These are phyloP conservation scores for Phaffomyces opuntiae DNA, from an alignment of 805 yeast species.

Conservation along the genomic window DNA sequence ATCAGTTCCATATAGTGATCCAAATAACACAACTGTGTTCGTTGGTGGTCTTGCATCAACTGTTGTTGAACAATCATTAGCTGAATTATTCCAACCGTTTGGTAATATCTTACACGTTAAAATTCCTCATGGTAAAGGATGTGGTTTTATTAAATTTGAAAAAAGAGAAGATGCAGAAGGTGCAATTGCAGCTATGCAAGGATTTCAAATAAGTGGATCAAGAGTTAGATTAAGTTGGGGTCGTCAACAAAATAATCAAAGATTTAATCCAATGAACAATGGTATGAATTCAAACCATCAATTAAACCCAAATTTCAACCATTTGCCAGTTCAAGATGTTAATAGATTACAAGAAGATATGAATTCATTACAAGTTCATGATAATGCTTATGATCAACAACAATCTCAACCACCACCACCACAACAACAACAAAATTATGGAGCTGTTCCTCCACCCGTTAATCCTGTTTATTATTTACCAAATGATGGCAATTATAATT, in stretches of 20 bases:
- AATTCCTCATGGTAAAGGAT: conserved; percentile 72
- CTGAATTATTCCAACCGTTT: conserved; percentile 60
- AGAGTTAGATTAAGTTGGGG: conserved; percentile 77
- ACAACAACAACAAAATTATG: conserved; percentile 3
- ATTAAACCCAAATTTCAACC: conserved; percentile 1
- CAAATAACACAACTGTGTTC: conserved; percentile 68
- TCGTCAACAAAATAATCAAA: conserved; percentile 29
- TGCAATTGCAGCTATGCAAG: conserved; percentile 75
- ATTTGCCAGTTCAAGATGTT: conserved; percentile 5
- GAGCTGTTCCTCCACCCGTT: conserved; percentile 7
- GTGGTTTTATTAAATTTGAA: conserved; percentile 71
- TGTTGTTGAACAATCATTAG: conserved; percentile 54
- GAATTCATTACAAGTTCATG: conserved; percentile 2
- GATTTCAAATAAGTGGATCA: conserved; percentile 67
- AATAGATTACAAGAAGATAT: conserved; percentile 5
- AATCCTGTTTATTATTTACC: conserved; percentile 17
- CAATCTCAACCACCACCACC: neutral
- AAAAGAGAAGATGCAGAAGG: conserved; percentile 67
- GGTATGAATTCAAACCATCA: conserved; percentile 7
- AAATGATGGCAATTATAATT: conserved; percentile 9
- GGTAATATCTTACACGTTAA: conserved; percentile 66
- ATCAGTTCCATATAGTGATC: conserved; percentile 36
- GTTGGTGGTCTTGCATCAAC: conserved; percentile 70
- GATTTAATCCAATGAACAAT: conserved; percentile 12
- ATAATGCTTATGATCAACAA: conserved; percentile 7